A percentile compares a stretch with the other conserved stretches of the same genome.
Conservation (phyloP, 768 basidiomycete genomes). For the Chalciporus pseudorubinellus region DNA sequence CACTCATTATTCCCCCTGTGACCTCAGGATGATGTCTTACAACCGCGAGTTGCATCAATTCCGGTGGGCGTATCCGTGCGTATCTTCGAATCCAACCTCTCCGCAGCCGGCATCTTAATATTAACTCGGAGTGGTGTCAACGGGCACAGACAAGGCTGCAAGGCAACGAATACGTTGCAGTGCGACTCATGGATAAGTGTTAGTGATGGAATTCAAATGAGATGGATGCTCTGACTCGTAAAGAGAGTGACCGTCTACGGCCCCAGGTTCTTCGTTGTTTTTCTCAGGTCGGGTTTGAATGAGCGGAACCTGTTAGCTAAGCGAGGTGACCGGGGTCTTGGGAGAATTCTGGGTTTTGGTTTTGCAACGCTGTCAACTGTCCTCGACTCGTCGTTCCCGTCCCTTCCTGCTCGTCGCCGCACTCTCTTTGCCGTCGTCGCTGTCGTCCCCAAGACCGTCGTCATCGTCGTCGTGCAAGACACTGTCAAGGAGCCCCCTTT, state of each 20-base stretch:
- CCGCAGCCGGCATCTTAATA: background rate
- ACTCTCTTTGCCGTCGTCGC: slow-evolving; percentile 24
- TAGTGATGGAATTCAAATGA: background rate
- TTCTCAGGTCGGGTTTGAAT: background rate
- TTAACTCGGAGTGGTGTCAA: background rate
- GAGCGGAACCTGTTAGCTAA: slow-evolving; percentile 27
- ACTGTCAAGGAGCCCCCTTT: slow-evolving; percentile 14
- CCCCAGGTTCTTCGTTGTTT: background rate
- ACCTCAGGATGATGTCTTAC: background rate
- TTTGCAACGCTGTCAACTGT: slow-evolving; percentile 32
- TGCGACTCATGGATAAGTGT: background rate
- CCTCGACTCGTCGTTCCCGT: slow-evolving; percentile 32
- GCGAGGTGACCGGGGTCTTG: slow-evolving; percentile 25
- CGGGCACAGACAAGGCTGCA: background rate
- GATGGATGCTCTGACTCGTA: background rate
- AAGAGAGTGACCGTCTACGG: background rate
- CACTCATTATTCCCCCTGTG: background rate
- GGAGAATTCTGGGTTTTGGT: slow-evolving; percentile 33
- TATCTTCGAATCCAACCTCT: background rate
- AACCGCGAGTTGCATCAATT: background rate
- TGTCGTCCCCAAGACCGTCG: slow-evolving; percentile 21
- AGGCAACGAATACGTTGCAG: background rate
- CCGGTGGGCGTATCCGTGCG: background rate
- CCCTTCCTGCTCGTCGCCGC: slow-evolving; percentile 28
- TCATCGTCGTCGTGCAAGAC: slow-evolving; percentile 25